Base-by-base conservation (phyloP, 176 grass and related monocot genomes). In the Rhynchospora pubera region DNA sequence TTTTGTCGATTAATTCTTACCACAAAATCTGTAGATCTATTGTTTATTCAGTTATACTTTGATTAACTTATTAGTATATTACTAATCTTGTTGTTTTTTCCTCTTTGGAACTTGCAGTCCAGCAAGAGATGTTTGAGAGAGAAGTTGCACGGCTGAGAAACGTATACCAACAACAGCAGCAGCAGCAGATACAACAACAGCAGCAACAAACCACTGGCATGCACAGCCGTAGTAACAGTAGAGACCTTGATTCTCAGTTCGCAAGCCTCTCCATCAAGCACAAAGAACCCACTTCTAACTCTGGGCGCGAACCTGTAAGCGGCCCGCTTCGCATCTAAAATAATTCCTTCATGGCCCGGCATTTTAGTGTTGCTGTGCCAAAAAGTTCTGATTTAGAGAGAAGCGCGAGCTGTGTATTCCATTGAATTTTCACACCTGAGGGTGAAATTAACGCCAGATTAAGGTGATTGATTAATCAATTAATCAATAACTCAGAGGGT, bases 51-150 rank as follows among this genome's bases (percentile, higher is more conserved):
- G 11, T 28, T 75, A 45, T 52, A 52, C 11, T 75, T 53, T 53
- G 47, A 14, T 48, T 53, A 28, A 28, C 26, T 1, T 28, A 28
- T 28, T 75, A 28, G 19, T 28, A 75, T 73, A 43, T 51, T 2
- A 48, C 69, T 73, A 24, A 76, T 48, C 13, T 52, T 11, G 7
- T 76, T 53, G 5, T 69, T 57, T 69, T n/a, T 90, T 60, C 57
- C 44, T 70, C 66, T 65, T n/a, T 52, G 23, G 24, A 88, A 79
- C 46, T 87, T 90, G 83, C 86, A 99, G 96, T 91, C 85, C 96
- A 99, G 84, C 92, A 99, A 72, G 96, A 95, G 85, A 99, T 99
- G 91, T 93, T 99, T 87, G 96, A 99, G 84, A 84, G 86, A 87
- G 96, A 95, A 86, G 88, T 95, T 23, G 79, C 85, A 66, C 90